Evolutionary conservation across 768 basidiomycete species (phyloP), one percentile per base, ranked within the genome.

Genomic region (Hebeloma cylindrosporum): DNA sequence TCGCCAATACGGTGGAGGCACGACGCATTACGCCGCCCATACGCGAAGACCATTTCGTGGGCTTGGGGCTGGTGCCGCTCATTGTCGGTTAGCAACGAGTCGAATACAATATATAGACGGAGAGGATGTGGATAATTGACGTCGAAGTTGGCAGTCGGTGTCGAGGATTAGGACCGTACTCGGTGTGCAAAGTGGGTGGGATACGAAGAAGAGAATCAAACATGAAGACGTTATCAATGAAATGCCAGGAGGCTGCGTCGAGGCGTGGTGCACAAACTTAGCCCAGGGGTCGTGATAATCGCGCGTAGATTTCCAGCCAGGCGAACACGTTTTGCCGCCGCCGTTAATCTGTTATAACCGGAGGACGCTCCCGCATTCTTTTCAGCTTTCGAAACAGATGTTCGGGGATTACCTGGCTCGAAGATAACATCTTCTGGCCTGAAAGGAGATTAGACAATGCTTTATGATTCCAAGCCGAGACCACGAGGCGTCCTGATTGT

Each of bases 11-110:
- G 3, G 78, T 75, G 13, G 84, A 85, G 3, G 82, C 75, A 40
- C 83, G 79, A 6, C 82, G 75, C 59, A 84, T 70, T 40, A 69
- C 77, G 36, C 70, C 73, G 38, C 79, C 79, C 68, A 85, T 75
- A 38, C 84, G 81, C 29, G 57, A 47, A 14, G 71, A 64, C 63
- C 84, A 82, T 57, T 77, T 70, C 33, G 75, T 1, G 50, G 50
- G 7, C 43, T 48, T 31, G 48, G 48, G 21, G 46, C 49, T 30
- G 48, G 64, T 56, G 48, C 55, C 64, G 43, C 59, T 63, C 59
- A 61, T 65, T 14, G 49, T 48, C 42, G 37, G 27, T 36, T 31
- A 43, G 31, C 23, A 29, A 29, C 22, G 45, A 32, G 37, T 20
- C 25, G 29, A 16, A 30, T 27, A 40, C 4, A 40, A 44, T 45